phyloP scores from a whole-genome alignment of 805 yeast genomes.

The Yarrowia divulgata region DNA sequence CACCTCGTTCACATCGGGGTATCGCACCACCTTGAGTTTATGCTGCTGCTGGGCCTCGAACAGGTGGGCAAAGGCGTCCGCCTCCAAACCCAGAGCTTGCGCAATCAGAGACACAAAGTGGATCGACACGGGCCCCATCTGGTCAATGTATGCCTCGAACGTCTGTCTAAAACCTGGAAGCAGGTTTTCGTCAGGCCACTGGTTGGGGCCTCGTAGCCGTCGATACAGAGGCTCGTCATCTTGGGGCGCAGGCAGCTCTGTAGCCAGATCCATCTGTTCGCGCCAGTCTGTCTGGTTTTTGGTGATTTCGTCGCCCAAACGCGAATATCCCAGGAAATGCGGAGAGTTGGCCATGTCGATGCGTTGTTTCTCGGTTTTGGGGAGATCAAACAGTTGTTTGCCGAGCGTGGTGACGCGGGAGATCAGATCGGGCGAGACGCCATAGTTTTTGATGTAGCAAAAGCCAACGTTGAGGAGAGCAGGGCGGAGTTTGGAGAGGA shows the following conservation, averaged over 20 bases:
- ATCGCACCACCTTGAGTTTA: constrained; percentile 35
- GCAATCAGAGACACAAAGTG: constrained; percentile 27
- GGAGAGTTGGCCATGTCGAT: constrained; percentile 38
- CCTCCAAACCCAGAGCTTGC: constrained; percentile 26
- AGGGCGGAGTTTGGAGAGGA: constrained; percentile 16
- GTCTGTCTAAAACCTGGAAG: constrained; percentile 17
- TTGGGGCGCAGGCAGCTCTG: constrained; percentile 43
- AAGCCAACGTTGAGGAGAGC: constrained; percentile 33
- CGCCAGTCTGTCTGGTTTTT: constrained; percentile 32
- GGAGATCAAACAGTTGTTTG: constrained; percentile 10
- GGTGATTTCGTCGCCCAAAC: constrained; percentile 35
- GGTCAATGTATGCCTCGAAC: constrained; percentile 19
- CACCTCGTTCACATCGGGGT: constrained; percentile 18
- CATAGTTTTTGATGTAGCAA: constrained; percentile 30
- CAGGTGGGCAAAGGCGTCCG: constrained; percentile 18
- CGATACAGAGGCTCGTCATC: constrained; percentile 41
- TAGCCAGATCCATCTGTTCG: constrained; percentile 40
- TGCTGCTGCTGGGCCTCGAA: constrained; percentile 23
- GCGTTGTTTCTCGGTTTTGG: constrained; percentile 11
- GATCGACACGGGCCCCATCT: constrained; percentile 23
- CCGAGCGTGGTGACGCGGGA: not conserved
- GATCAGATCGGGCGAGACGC: not conserved
- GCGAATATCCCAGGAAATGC: constrained; percentile 31
- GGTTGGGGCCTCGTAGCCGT: constrained; percentile 27
- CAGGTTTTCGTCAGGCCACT: constrained; percentile 25